Evolutionary conservation across 768 basidiomycete genomes (phyloP), one percentile per base, ranked within the genome.

Genomic region (Gymnopilus junonius): DNA sequence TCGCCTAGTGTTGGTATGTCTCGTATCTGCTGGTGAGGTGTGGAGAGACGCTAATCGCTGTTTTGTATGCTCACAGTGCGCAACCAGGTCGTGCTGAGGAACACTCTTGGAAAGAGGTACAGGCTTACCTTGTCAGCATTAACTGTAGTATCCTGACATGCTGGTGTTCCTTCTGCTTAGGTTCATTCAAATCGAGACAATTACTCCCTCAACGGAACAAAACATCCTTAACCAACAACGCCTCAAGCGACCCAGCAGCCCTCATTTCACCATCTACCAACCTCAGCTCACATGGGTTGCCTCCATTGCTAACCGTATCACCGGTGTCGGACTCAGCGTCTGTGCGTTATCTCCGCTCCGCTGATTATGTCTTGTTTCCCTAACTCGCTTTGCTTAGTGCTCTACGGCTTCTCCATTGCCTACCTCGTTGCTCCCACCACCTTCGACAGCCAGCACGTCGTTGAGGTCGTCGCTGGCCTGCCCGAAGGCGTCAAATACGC

Each of bases 211-310:
- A 0, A 83, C 86, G 0, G 78, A 81, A 8, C 73, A 79, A 35
- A 82, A 80, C 4, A 91, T 95, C 65, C 82, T 98, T 69, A 97
- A 99, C 83, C 76, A 85, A 67, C 96, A 99, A 76, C 92, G 97
- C 66, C 78, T 93, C 54, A 81, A 82, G 53, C 91, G 97, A n/a
- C 97, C 97, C 17, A 92, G 85, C 65, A 93, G 91, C 70, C 97
- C 97, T 8, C 96, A 98, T 76, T 92, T 95, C 74, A 95, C 95
- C 59, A 99, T 99, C 78, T 99, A 99, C 80, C 91, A 96, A 72
- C 92, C 91, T 1, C 94, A 99, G 78, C 77, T 99, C 50, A 98
- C 97, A 35, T 97, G 94, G 93, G 14, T 93, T 58, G 83, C 78
- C 4, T 97, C 95, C 17, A 94, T 97, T 70, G 87, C 84, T 40